A percentile compares a stretch with the other conserved stretches of the same genome.
Conservation (phyloP, 139 green algal genomes). For the Chlamydomonas incerta region DNA sequence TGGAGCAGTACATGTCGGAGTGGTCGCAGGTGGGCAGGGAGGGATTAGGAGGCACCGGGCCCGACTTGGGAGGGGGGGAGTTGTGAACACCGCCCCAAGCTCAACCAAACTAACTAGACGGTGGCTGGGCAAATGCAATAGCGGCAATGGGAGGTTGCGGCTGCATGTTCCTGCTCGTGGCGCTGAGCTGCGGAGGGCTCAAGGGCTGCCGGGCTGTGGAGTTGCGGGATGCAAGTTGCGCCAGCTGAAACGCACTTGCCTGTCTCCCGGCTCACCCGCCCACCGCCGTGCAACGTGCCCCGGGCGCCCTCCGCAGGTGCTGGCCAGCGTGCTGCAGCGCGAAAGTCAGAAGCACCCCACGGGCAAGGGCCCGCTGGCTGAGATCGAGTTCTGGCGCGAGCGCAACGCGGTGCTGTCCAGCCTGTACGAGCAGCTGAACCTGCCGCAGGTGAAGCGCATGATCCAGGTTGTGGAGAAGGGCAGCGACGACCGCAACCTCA, state of each 20-base stretch:
- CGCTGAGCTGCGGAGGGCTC: too few species aligned
- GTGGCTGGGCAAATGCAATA: too few species aligned
- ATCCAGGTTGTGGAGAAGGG: constrained; percentile 70
- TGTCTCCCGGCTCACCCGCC: too few species aligned
- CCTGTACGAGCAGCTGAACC: constrained; percentile 90
- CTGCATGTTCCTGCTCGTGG: too few species aligned
- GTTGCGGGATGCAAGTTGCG: too few species aligned
- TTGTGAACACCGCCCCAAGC: too few species aligned
- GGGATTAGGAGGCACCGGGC: too few species aligned
- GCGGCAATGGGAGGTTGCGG: too few species aligned
- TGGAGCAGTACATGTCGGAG: constrained; percentile 74
- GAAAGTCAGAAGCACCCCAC: constrained; percentile 67
- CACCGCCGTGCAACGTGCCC: too few species aligned
- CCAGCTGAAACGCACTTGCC: too few species aligned
- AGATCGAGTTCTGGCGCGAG: constrained; percentile 92
- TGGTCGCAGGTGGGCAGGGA: constrained; percentile 58
- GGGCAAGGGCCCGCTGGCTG: constrained; percentile 81
- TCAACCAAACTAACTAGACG: too few species aligned
- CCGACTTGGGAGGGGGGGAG: neutral
- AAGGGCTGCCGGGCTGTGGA: too few species aligned
- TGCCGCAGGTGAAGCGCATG: constrained; percentile 67
- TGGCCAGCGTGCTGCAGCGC: constrained; percentile 64
- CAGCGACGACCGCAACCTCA: constrained; percentile 78
- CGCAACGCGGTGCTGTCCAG: constrained; percentile 76
- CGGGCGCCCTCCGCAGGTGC: neutral